Conservation (phyloP, 495 filamentous ascomycete species). For the Corynascus novoguineensis region DNA sequence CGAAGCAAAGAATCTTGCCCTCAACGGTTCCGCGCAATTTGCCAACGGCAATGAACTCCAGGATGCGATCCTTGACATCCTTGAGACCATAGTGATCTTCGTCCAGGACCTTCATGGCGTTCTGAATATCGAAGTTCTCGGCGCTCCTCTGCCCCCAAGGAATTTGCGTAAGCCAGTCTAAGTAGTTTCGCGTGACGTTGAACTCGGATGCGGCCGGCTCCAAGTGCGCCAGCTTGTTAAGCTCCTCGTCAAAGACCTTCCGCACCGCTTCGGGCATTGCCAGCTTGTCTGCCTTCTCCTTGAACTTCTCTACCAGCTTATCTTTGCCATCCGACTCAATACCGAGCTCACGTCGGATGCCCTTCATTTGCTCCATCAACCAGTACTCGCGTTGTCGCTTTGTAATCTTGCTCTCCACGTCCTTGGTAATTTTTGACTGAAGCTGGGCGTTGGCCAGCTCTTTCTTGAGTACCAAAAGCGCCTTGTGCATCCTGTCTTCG, state of each 20-base stretch:
- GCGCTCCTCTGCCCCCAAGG: constrained; percentile 95
- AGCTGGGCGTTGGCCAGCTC: constrained; percentile 97
- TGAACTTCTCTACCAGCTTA: constrained; percentile 94
- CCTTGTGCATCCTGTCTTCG: constrained; percentile 83
- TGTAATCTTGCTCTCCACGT: constrained; percentile 95
- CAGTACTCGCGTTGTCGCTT: constrained; percentile 98
- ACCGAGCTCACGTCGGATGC: constrained; percentile 90
- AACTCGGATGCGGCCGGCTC: constrained; percentile 96
- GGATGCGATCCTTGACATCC: constrained; percentile 97
- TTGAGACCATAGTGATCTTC: constrained; percentile 97
- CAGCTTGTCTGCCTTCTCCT: constrained; percentile 86
- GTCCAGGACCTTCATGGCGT: constrained; percentile 86
- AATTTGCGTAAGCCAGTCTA: constrained; percentile 97
- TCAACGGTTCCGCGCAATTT: constrained; percentile 96
- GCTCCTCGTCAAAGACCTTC: constrained; percentile 96
- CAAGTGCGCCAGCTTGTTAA: constrained; percentile 92
- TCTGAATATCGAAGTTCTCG: constrained; percentile 91
- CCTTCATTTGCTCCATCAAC: constrained; percentile 99
- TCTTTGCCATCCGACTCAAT: constrained; percentile 98
- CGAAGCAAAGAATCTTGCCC: constrained; percentile 97
- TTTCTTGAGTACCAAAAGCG: constrained; percentile 88
- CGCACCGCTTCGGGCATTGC: constrained; percentile 95
- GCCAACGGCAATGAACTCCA: constrained; percentile 98
- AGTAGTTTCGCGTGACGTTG: constrained; percentile 98
- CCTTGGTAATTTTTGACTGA: constrained; percentile 95